Base-by-base conservation (phyloP, 2,329 filamentous ascomycete genomes). In the Amauroascus niger region DNA sequence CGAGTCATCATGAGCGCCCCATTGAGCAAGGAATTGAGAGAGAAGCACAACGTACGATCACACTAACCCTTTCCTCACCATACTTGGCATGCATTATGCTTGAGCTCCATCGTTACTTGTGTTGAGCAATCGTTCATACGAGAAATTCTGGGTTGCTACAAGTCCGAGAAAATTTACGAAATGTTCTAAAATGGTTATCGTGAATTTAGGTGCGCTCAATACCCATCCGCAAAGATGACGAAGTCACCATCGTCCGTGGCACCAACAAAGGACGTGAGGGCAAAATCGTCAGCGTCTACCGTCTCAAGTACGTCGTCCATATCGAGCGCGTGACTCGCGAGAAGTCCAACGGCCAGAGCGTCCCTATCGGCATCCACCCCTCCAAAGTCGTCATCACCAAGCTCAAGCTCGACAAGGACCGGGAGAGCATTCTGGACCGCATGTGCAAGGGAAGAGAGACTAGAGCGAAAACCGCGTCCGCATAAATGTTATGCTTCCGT, bases 331-430 rank as follows among this genome's bases (percentile, higher is more conserved):
- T 98, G 73, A 84, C 84, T 75, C 88, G 90, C 73, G 93, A 98
- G 77, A 98, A 98, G 86, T 86, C 83, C 74, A 93, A 89, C 74
- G 91, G 93, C 77, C 90, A 96, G 81, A 87, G 83, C 73, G 90
- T 97, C 55, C 91, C 91, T 61, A 81, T 97, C 71, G 88, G 88
- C 75, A 84, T 98, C 76, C 87, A 91, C 78, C 86, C 93, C 69
- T 94, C 87, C 78, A 97, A 97, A 78, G 88, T 95, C 66, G 85
- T 95, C 79, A 87, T 98, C 80, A 95, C 86, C 79, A 96, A 96
- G 84, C 83, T 97, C 75, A 95, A 97, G 87, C 81, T 96, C 78
- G 72, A 76, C 63, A 76, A 76, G 69, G 74, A 76, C 63, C 69
- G 74, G 61, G 74, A 76, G 66, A 67, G 69, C 58, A 72, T 76